These are phyloP conservation scores for Effrenium voratum DNA, from an alignment of 73 alveolate species.

Conservation along the genomic window DNA sequence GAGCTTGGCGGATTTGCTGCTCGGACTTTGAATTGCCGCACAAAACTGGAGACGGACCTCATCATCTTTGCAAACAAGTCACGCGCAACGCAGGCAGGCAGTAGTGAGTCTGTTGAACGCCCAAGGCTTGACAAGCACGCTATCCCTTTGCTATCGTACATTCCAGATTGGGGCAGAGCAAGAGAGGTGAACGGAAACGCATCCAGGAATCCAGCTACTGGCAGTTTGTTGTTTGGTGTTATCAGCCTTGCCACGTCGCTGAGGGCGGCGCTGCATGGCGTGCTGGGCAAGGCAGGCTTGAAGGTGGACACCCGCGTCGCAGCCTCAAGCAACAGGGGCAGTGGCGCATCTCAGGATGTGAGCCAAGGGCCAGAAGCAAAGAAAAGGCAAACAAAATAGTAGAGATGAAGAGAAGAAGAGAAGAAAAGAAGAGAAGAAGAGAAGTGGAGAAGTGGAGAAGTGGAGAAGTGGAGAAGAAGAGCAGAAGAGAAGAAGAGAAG, in stretches of 20 bases:
- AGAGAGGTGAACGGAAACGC: too few relatives aligned
- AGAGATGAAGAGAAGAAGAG: background rate
- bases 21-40: background rate
- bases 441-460: background rate
- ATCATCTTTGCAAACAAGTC: too few relatives aligned
- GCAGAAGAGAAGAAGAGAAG: background rate
- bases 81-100: too few relatives aligned
- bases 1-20: background rate
- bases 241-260: background rate
- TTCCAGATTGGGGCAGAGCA: too few relatives aligned
- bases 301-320: constrained; percentile 16
- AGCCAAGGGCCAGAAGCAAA: background rate
- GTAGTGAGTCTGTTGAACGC: too few relatives aligned
- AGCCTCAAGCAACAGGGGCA: background rate
- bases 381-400: background rate
- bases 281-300: background rate
- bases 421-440: too few relatives aligned
- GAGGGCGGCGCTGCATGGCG: constrained; percentile 12
- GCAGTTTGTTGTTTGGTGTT: too few relatives aligned
- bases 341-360: too few relatives aligned
- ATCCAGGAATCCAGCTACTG: too few relatives aligned
- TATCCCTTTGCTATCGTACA: too few relatives aligned
- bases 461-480: background rate
- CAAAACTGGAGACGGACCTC: too few relatives aligned
- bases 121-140: too few relatives aligned